phyloP scores from a whole-genome alignment of 2,329 filamentous ascomycete species.

The Westerdykella aurantiaca region DNA sequence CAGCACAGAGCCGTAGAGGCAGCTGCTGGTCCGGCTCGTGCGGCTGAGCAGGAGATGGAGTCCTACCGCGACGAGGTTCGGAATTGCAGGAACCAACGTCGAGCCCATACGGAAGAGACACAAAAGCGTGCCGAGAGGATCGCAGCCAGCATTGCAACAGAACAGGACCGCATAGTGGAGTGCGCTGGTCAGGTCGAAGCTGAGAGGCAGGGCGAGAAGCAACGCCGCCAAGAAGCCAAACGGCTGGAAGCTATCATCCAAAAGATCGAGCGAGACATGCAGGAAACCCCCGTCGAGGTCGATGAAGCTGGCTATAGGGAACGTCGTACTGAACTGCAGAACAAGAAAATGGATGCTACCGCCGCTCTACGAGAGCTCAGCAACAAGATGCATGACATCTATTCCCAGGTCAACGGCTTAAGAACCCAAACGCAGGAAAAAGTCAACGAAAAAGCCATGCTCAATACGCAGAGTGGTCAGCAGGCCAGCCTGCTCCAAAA shows the following conservation, averaged over 20 bases:
- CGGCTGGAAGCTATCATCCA: constrained; percentile 49
- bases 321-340: constrained; percentile 58
- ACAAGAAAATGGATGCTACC: constrained; percentile 47
- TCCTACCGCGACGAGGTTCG: constrained; percentile 58
- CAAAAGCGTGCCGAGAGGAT: constrained; percentile 50
- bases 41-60: constrained; percentile 64
- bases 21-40: constrained; percentile 61
- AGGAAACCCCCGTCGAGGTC: constrained; percentile 60
- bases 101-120: constrained; percentile 48
- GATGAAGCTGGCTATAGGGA: constrained; percentile 66
- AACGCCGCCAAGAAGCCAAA: constrained; percentile 26
- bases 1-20: constrained; percentile 57
- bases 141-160: constrained; percentile 25
- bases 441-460: constrained; percentile 9
- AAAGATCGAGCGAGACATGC: constrained; percentile 56
- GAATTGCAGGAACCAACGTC: constrained; percentile 51
- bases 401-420: constrained; percentile 7
- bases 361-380: constrained; percentile 39
- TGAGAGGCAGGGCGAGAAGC: constrained; percentile 40
- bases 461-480: constrained; percentile 37
- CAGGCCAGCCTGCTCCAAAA: constrained; percentile 55
- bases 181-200: constrained; percentile 40
- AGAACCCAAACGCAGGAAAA: constrained; percentile 24
- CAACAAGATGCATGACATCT: constrained; percentile 29
- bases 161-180: constrained; percentile 35